Evolutionary conservation across 1,284 basidiomycete genomes (phyloP), one percentile per base, ranked within the genome.

Genomic region (Puccinia hordei): DNA sequence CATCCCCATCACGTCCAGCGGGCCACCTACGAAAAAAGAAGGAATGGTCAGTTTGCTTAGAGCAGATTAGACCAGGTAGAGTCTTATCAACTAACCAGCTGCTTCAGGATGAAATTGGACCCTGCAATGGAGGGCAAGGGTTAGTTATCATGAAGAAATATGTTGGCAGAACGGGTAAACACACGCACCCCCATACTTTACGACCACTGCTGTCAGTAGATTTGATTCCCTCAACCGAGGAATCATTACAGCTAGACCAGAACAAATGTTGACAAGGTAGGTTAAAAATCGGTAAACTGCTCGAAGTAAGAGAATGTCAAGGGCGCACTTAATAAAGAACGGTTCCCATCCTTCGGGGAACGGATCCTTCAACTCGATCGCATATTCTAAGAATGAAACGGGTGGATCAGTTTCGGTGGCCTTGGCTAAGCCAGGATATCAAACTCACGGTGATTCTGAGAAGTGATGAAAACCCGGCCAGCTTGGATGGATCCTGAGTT

Each of bases 151-250:
- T 72, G 66, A 49, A 30, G 44, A 27, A 38, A 51, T 41, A 17
- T 19, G 35, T 30, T 65, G n/a, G 22, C 10, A 1, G 53, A n/a
- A 57, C 6, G 44, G n/a, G 6, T 19, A 55, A n/a, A 19, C 9
- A 15, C 10, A 73, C 78, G 17, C n/a, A 80, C 78, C 95, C 95
- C 93, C 94, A 97, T 44, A 98, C 89, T 83, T 90, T 91, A 87
- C 91, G 93, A 80, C 93, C 93, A 49, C 93, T 94, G 30, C 91
- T 91, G 0, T 88, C 85, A 0, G 95, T 95, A 13, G 93, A 94
- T 87, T 95, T 96, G 88, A 98, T 96, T 55, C 95, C 95, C 85
- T 97, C 95, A n/a, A 96, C 93, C 0, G 93, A 95, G 27, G 94
- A 95, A 87, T 96, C 87, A 81, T 82, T 83, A 72, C 65, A 73